These are phyloP conservation scores for Athelia psychrophila DNA, from an alignment of 1,284 basidiomycete genomes.

Conservation along the genomic window DNA sequence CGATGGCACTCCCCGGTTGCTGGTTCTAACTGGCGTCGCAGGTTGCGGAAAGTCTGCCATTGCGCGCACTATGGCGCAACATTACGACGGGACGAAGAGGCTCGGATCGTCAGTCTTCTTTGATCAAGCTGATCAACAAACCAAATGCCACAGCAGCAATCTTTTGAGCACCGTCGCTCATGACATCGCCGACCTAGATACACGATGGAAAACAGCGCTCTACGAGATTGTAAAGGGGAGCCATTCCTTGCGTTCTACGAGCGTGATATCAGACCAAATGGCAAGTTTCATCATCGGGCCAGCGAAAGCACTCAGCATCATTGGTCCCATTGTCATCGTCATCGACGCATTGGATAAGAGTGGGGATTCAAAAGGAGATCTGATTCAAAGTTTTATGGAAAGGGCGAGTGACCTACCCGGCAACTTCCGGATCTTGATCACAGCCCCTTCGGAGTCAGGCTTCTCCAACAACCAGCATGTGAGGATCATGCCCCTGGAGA, in stretches of 20 bases:
- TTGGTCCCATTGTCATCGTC: slow-evolving; percentile 30
- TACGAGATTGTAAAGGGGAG: slow-evolving; percentile 9
- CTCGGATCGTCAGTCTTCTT: slow-evolving; percentile 18
- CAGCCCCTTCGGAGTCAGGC: no score
- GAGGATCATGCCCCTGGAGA: no score
- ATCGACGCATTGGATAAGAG: slow-evolving; percentile 33
- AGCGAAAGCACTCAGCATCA: slow-evolving; percentile 8
- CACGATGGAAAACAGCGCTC: slow-evolving; percentile 8
- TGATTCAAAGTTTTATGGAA: no score
- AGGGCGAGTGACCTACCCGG: no score
- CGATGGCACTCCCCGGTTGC: no score
- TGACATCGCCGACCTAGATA: slow-evolving; percentile 19
- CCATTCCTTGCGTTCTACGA: no score
- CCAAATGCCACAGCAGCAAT: slow-evolving; percentile 7
- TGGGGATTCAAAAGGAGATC: no score
- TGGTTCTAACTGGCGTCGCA: no score
- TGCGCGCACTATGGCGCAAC: no score
- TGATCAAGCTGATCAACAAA: slow-evolving; percentile 2
- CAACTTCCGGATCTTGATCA: no score
- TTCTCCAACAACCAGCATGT: no score
- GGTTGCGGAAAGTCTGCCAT: no score
- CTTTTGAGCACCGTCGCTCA: slow-evolving; percentile 18
- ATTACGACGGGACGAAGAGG: slow-evolving; percentile 4
- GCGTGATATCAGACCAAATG: slow-evolving; percentile 15
- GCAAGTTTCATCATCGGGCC: slow-evolving; percentile 19